A percentile compares a stretch with the other conserved stretches of the same genome.
Conservation (phyloP, 306 rosid species). For the Inga laurina region DNA sequence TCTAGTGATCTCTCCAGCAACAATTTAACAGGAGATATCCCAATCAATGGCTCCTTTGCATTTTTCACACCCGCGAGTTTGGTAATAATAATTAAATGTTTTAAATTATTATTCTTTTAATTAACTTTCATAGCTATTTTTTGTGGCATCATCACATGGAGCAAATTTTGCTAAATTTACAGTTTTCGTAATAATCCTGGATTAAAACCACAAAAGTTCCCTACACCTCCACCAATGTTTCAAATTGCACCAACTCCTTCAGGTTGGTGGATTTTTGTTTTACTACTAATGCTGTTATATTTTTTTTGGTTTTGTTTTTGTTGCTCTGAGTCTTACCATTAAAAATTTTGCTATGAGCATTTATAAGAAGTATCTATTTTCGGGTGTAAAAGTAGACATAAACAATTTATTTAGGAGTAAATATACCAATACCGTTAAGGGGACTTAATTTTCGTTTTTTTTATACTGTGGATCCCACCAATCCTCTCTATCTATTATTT, state of each 20-base stretch:
- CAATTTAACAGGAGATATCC: background rate
- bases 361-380: too few species aligned
- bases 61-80: background rate
- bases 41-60: background rate
- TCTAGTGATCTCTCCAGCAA: slow-evolving; percentile 12
- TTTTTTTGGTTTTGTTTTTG: background rate
- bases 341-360: too few species aligned
- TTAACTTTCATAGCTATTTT: background rate
- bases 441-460: too few species aligned
- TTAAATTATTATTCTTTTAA: background rate
- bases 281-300: background rate
- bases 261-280: background rate
- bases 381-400: too few species aligned
- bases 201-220: background rate
- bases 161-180: background rate
- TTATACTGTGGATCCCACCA: too few species aligned
- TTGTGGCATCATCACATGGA: background rate
- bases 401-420: too few species aligned
- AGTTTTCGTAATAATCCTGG: slow-evolving; percentile 7
- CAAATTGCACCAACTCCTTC: background rate
- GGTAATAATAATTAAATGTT: background rate
- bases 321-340: too few species aligned
- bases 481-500: too few species aligned
- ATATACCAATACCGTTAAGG: too few species aligned
- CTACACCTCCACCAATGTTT: background rate